These are phyloP conservation scores for Ganoderma multipileum DNA, from an alignment of 1,284 basidiomycete genomes.

Conservation along the genomic window DNA sequence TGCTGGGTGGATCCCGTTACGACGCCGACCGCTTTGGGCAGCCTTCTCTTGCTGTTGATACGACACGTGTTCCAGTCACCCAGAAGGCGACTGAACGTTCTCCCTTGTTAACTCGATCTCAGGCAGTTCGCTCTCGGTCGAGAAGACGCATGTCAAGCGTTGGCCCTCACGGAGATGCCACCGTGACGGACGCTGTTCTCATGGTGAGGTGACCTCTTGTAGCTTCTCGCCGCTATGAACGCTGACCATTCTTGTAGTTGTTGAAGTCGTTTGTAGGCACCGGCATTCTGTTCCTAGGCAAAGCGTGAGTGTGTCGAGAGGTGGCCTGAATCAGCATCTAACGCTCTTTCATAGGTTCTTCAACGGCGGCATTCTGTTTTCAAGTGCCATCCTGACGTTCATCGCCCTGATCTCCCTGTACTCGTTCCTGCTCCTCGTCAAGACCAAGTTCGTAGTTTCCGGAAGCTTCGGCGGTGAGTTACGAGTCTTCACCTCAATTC, in stretches of 20 bases:
- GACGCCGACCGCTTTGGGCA: constrained; percentile 17
- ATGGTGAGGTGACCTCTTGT: constrained; percentile 65
- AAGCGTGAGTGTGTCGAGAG: constrained; percentile 64
- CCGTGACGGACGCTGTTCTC: constrained; percentile 86
- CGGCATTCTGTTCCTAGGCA: constrained; percentile 95
- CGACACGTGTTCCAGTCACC: constrained; percentile 5
- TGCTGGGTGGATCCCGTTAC: constrained; percentile 21
- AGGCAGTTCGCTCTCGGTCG: constrained; percentile 43
- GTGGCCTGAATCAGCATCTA: constrained; percentile 9
- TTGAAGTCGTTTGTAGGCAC: constrained; percentile 97
- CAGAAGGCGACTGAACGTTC: constrained; percentile 40
- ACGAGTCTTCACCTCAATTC: constrained; percentile 27
- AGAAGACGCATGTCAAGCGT: constrained; percentile 58
- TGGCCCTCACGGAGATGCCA: constrained; percentile 81
- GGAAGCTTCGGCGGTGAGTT: constrained; percentile 89
- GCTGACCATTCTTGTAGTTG: constrained; percentile 54
- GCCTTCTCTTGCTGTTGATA: constrained; percentile 10
- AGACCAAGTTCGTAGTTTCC: constrained; percentile 88
- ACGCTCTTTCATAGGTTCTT: constrained; percentile 68
- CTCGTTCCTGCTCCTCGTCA: constrained; percentile 92
- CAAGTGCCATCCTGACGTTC: constrained; percentile 76
- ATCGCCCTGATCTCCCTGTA: constrained; percentile 92
- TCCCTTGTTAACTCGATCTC: constrained; percentile 36
- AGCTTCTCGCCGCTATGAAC: not conserved
- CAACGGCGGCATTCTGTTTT: constrained; percentile 96